Evolutionary conservation across 1,284 basidiomycete genomes (phyloP).

Genomic region (Ceratobasidium sp.): DNA sequence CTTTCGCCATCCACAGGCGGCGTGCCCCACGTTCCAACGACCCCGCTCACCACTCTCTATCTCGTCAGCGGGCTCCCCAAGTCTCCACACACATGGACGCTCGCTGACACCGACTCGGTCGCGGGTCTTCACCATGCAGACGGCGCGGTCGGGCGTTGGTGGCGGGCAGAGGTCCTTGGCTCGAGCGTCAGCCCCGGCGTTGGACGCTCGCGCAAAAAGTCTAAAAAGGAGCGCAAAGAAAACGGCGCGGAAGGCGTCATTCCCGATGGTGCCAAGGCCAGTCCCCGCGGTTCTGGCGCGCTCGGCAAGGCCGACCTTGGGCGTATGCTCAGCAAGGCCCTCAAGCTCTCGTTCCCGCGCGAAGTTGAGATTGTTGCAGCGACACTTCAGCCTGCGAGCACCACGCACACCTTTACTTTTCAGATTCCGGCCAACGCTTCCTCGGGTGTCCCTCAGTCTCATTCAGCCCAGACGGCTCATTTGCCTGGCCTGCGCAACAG

Average conservation of each 20-base stretch:
- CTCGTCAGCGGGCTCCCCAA: constrained; percentile 86
- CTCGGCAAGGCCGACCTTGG: constrained; percentile 84
- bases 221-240: constrained; percentile 50
- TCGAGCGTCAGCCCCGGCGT: constrained; percentile 86
- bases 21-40: constrained; percentile 52
- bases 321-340: constrained; percentile 88
- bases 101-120: constrained; percentile 89
- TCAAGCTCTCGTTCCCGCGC: constrained; percentile 91
- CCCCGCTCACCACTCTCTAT: constrained; percentile 82
- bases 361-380: constrained; percentile 96
- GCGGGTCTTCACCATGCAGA: constrained; percentile 85
- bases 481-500: constrained; percentile 47
- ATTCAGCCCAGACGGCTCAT: constrained; percentile 67
- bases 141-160: constrained; percentile 90
- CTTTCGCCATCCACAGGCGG: constrained; percentile 40
- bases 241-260: constrained; percentile 48
- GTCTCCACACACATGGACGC: constrained; percentile 91
- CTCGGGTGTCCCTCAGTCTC: constrained; percentile 43
- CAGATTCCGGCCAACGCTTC: constrained; percentile 52
- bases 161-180: constrained; percentile 93
- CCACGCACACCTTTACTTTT: constrained; percentile 93
- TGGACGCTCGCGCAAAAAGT: constrained; percentile 49
- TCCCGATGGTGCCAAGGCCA: constrained; percentile 34
- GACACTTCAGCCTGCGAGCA: constrained; percentile 88
- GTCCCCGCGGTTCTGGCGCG: constrained; percentile 32